Base-by-base conservation (phyloP, 176 grass and related monocot species). In the Avena atlantica region DNA sequence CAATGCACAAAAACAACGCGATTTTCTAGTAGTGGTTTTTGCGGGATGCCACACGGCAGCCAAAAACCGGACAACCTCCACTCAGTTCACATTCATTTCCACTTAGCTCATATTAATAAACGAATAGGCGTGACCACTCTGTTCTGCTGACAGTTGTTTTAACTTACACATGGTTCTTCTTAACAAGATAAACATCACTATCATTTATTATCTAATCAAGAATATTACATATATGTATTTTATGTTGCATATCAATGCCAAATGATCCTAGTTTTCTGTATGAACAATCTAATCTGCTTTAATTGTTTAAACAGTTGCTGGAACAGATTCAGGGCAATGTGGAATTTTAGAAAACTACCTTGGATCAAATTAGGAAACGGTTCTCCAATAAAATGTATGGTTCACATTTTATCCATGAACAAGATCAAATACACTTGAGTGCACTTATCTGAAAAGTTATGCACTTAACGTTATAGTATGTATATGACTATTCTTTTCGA, bases 321-420 rank as follows among this genome's bases (percentile, higher is more conserved):
- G 80, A 88, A 84, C 62, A 74, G 80, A 81, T 70, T 86, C 87
- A 56, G 59, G 84, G 31, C 52, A 92, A 93, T 81, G 60, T 94
- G 79, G 71, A 91, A 81, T 90, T 68, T 58, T 81, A 84, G 53
- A 94, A 97, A 83, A 64, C 80, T 55, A 88, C 87, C 80, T 84
- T 85, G 3, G 61, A 20, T 86, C 56, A 61, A 80, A 88, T 86
- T 78, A 89, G 52, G 74, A 91, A 92, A 88, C 89, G 75, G 78
- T 76, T 90, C 19, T 89, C 85, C 51, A 68, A 91, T 60, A 94
- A 94, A 60, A 94, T 91, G 95, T 93, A 93, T 70, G 78, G 47
- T 51, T n/a, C 63, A 37, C 79, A 83, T 88, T 88, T 66, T 42
- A 59, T 45, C 63, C 19, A 76, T 65, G 47, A 23, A 16, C 21